Evolutionary conservation across 768 basidiomycete species (phyloP), one percentile per base, ranked within the genome.

Genomic region (Sarcodon sp.): DNA sequence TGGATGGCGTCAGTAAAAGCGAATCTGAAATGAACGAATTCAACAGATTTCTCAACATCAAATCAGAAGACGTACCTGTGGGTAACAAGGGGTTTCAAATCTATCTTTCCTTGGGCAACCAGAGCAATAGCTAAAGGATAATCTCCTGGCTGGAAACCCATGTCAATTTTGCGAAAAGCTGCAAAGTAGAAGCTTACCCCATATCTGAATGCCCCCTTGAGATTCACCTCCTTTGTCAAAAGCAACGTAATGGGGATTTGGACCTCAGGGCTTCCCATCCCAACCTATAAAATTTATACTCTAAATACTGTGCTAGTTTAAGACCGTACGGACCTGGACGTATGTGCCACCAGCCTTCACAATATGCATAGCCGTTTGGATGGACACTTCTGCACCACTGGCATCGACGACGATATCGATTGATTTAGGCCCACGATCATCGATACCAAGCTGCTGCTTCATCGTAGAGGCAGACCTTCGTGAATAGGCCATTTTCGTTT

Each of bases 181-280:
- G 37, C 39, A n/a, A 41, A 47, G 4, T 38, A 50, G 0, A 9
- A 15, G 67, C 76, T 49, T 61, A 87, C 79, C 12, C 80, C 85
- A 57, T 86, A 93, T 56, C 93, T 80, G 83, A 96, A 96, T n/a
- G 87, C 88, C 35, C 92, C 91, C 57, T 83, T 86, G 63, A 90
- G 69, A 48, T 67, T 75, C 15, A 96, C 64, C 64, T 96, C 88
- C 66, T 92, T 92, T 43, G 71, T 70, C 50, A 82, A 74, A 34
- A 91, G 65, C 43, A 72, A 65, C 45, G 76, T 74, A 56, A 93
- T 67, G 31, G 92, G 85, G 51, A 96, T 67, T 8, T 70, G 73
- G 47, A 91, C 72, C 50, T 92, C 76, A 6, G 87, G 73, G 43
- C 72, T 70, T 13, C 92, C 93, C 80, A 88, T 88, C 44, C 92